phyloP scores from a whole-genome alignment of 768 basidiomycete species.

The Boletus rubescentipes region DNA sequence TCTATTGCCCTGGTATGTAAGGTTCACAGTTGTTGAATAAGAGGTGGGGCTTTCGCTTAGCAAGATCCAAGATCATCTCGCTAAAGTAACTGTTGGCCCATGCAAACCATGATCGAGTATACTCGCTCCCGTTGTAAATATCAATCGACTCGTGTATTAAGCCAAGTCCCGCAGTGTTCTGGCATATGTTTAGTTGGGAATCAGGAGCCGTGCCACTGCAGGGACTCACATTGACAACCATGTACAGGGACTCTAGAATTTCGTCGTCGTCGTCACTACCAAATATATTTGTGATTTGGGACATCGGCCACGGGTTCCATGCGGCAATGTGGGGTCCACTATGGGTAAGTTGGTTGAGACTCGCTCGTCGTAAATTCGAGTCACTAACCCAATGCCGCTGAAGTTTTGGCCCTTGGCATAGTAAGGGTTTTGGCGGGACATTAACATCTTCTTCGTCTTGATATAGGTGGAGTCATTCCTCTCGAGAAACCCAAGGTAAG shows the following conservation, averaged over 20 bases:
- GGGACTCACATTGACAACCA: constrained; percentile 62
- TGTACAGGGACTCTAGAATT: constrained; percentile 60
- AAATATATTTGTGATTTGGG: constrained; percentile 70
- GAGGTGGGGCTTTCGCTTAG: constrained; percentile 67
- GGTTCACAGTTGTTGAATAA: constrained; percentile 56
- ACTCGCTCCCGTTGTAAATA: constrained; percentile 55
- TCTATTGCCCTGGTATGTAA: constrained; percentile 53
- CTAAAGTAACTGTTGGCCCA: constrained; percentile 86
- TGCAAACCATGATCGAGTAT: constrained; percentile 77
- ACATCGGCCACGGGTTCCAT: constrained; percentile 85
- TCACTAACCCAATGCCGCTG: constrained; percentile 65
- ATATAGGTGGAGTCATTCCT: constrained; percentile 57
- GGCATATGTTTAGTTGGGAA: neutral
- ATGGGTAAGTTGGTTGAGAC: neutral
- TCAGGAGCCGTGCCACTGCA: neutral
- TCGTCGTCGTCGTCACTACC: constrained; percentile 72
- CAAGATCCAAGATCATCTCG: constrained; percentile 78
- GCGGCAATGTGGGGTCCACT: constrained; percentile 76
- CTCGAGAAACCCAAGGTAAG: constrained; percentile 75
- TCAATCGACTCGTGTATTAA: constrained; percentile 74
- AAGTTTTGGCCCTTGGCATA: constrained; percentile 62
- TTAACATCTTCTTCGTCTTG: constrained; percentile 59
- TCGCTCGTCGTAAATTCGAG: neutral
- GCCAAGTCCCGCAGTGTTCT: constrained; percentile 77
- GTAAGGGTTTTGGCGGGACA: constrained; percentile 71